These are phyloP conservation scores for Metarhizium robertsii DNA, from an alignment of 2,329 filamentous ascomycete species.

Conservation along the genomic window DNA sequence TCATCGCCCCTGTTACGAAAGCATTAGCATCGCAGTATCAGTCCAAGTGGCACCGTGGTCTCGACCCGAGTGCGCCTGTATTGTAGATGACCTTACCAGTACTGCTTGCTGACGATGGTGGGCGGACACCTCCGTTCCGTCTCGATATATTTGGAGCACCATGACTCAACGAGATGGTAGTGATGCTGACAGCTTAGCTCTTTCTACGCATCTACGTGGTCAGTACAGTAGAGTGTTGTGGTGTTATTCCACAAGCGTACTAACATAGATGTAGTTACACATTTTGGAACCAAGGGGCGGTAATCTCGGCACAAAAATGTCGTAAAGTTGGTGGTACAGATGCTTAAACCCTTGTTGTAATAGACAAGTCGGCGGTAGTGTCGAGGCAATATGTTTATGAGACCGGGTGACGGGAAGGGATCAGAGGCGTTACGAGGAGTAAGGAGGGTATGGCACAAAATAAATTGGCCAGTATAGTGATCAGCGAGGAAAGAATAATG, in stretches of 20 bases:
- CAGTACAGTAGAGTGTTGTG: background rate
- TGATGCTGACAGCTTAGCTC: constrained; percentile 42
- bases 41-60: background rate
- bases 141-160: constrained; percentile 35
- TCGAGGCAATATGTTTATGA: background rate
- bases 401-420: background rate
- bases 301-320: background rate
- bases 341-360: background rate
- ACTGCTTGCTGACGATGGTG: constrained; percentile 35
- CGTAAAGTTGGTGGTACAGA: background rate
- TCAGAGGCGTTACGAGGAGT: background rate
- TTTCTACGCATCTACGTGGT: constrained; percentile 23
- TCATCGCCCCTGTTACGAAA: constrained; percentile 28
- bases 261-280: constrained; percentile 43
- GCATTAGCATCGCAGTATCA: constrained; percentile 13
- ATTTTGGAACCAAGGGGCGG: constrained; percentile 19
- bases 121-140: constrained; percentile 33
- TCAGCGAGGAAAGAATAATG: background rate
- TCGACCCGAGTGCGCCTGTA: background rate
- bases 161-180: constrained; percentile 38
- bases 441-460: background rate
- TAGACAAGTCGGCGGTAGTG: background rate
- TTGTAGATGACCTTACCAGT: constrained; percentile 25
- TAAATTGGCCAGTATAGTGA: background rate
- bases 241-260: constrained; percentile 7